phyloP scores from a whole-genome alignment of 441 rosid species.

The Kokia cookei region DNA sequence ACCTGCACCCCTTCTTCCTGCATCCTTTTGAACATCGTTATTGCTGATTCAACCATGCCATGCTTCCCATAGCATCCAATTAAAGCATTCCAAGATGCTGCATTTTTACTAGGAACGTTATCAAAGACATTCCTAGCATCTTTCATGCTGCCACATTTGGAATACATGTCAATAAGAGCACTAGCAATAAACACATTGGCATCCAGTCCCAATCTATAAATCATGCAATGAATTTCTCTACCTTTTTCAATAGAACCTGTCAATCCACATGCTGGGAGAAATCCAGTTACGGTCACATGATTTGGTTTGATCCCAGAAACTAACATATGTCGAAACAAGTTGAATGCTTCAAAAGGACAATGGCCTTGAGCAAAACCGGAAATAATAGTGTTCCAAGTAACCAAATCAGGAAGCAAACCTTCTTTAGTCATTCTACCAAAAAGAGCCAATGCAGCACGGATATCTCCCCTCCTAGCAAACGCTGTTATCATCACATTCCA shows the following conservation, averaged over 20 bases:
- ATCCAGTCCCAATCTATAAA: conserved; percentile 30
- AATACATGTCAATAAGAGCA: conserved; percentile 46
- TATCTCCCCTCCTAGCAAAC: conserved; percentile 35
- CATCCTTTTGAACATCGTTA: conserved; percentile 33
- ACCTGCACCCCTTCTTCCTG: conserved; percentile 16
- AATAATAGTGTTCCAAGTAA: conserved; percentile 42
- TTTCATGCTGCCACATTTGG: conserved; percentile 37
- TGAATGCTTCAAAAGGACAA: conserved; percentile 27
- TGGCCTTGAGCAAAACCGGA: conserved; percentile 35
- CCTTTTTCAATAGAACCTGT: conserved; percentile 23
- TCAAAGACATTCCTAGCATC: conserved; percentile 30
- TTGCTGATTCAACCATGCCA: conserved; percentile 24
- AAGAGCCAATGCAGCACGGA: conserved; percentile 9
- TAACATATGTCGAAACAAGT: conserved; percentile 25
- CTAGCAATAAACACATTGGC: conserved; percentile 29
- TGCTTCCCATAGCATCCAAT: conserved; percentile 44
- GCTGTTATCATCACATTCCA: conserved; percentile 52
- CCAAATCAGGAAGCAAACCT: conserved; percentile 35
- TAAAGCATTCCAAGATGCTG: conserved; percentile 41
- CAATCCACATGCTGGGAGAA: conserved; percentile 36
- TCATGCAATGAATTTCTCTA: conserved; percentile 37
- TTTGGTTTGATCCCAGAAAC: conserved; percentile 30
- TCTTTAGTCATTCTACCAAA: conserved; percentile 28
- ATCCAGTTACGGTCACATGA: conserved; percentile 32
- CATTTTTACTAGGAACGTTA: conserved; percentile 17